phyloP scores from a whole-genome alignment of 352 stramenopile species.

The Pythium aristosporum region DNA sequence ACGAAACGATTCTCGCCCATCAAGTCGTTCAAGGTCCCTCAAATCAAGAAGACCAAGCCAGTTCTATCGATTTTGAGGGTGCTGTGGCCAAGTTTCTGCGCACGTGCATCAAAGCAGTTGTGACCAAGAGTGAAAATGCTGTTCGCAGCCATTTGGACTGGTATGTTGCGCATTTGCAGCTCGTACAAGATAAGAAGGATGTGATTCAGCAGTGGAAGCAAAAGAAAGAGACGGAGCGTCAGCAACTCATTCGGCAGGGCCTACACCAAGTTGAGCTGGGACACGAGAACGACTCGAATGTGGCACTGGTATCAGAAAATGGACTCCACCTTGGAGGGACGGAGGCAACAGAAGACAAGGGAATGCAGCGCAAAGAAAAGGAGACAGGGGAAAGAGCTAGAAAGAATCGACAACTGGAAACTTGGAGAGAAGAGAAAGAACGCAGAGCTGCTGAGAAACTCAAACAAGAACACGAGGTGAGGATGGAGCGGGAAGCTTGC shows the following conservation, averaged over 20 bases:
- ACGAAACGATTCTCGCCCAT: constrained; percentile 42
- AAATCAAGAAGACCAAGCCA: constrained; percentile 12
- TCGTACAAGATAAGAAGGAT: constrained; percentile 62
- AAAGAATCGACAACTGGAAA: constrained; percentile 31
- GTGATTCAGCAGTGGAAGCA: constrained; percentile 58
- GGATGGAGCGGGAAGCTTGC: constrained; percentile 35
- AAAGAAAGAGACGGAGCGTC: constrained; percentile 45
- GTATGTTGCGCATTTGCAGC: constrained; percentile 53
- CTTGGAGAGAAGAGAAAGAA: constrained; percentile 53
- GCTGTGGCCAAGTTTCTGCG: constrained; percentile 45
- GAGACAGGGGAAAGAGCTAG: constrained; percentile 29
- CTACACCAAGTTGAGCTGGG: constrained; percentile 25
- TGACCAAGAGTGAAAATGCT: constrained; percentile 51
- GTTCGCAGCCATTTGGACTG: constrained; percentile 68
- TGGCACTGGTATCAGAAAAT: neutral
- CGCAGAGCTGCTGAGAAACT: constrained; percentile 30
- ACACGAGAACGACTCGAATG: neutral
- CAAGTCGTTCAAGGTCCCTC: constrained; percentile 7
- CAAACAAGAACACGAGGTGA: constrained; percentile 31
- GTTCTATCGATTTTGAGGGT: constrained; percentile 38
- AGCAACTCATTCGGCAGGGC: constrained; percentile 42
- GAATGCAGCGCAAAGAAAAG: constrained; percentile 9
- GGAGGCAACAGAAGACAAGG: neutral
- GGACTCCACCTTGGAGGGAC: neutral
- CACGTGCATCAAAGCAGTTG: constrained; percentile 49